Evolutionary conservation across 441 rosid genomes (phyloP).

Genomic region (Eutrema salsugineum): DNA sequence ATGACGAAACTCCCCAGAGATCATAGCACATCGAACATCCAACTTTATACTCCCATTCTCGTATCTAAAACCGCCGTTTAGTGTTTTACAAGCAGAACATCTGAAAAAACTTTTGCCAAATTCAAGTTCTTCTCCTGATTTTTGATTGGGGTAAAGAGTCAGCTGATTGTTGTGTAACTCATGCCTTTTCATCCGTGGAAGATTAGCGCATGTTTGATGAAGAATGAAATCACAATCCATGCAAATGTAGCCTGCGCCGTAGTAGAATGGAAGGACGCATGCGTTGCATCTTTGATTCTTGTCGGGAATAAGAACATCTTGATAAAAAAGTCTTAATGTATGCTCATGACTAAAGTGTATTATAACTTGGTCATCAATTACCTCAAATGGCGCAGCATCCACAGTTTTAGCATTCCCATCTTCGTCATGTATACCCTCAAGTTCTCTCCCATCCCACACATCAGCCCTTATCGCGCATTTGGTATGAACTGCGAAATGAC

Average conservation of each 20-base stretch:
- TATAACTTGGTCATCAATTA: not conserved
- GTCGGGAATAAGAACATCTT: not conserved
- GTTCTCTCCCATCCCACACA: not conserved
- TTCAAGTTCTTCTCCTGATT: not conserved
- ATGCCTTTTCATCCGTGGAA: not conserved
- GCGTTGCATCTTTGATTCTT: not conserved
- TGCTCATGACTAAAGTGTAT: not conserved
- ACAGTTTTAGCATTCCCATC: not conserved
- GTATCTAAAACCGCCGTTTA: not conserved
- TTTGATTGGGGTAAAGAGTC: not conserved
- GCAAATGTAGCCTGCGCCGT: not conserved
- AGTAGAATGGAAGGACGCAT: not conserved
- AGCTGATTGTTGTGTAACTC: not conserved
- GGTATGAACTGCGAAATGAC: constrained; percentile 1
- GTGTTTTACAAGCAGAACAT: not conserved
- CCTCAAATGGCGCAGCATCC: not conserved
- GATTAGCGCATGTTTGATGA: not conserved
- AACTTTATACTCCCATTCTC: not conserved
- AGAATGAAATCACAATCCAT: not conserved
- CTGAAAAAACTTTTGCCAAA: not conserved
- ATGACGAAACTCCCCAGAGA: not conserved
- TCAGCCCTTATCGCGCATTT: not conserved
- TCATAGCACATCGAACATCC: not conserved
- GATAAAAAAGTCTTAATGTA: not conserved
- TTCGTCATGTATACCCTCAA: not conserved